Conservation (phyloP, 2,329 filamentous ascomycete genomes). For the Pseudopithomyces chartarum region DNA sequence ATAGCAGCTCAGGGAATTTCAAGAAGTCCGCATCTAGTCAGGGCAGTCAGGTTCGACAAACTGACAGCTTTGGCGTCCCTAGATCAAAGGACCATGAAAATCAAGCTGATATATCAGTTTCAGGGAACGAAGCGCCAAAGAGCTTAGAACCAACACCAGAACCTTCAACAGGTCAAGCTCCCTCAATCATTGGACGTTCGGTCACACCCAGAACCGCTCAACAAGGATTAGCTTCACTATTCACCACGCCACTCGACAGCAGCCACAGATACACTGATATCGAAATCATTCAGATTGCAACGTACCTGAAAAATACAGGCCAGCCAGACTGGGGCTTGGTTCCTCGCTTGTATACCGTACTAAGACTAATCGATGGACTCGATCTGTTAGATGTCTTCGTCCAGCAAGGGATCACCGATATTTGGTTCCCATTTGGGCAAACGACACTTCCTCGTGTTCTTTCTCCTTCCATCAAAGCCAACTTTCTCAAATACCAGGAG, state of each 20-base stretch:
- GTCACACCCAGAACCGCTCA: neutral
- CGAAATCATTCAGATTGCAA: constrained; percentile 10
- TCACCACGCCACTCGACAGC: neutral
- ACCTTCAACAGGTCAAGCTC: neutral
- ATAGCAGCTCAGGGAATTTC: too few species aligned
- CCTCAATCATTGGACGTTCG: neutral
- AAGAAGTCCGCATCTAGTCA: too few species aligned
- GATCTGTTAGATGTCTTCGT: constrained; percentile 16
- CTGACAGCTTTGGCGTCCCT: too few species aligned
- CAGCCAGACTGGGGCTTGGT: constrained; percentile 16
- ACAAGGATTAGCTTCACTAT: constrained; percentile 1
- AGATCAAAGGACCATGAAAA: too few species aligned
- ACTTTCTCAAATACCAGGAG: constrained; percentile 9
- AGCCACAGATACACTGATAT: constrained; percentile 5
- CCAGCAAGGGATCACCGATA: constrained; percentile 3
- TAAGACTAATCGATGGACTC: constrained; percentile 16
- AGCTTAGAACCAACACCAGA: neutral
- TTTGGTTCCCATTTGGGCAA: constrained; percentile 17
- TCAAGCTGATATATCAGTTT: too few species aligned
- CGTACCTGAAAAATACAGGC: constrained; percentile 10
- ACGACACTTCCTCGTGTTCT: constrained; percentile 12
- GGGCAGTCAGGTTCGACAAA: too few species aligned
- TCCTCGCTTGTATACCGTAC: constrained; percentile 20
- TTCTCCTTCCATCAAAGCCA: constrained; percentile 3
- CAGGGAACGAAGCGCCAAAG: too few species aligned